A percentile compares a stretch with the other conserved stretches of the same genome.
phyloP scores from a whole-genome alignment of 2,329 filamentous ascomycete genomes.

The Stemphylium beticola region DNA sequence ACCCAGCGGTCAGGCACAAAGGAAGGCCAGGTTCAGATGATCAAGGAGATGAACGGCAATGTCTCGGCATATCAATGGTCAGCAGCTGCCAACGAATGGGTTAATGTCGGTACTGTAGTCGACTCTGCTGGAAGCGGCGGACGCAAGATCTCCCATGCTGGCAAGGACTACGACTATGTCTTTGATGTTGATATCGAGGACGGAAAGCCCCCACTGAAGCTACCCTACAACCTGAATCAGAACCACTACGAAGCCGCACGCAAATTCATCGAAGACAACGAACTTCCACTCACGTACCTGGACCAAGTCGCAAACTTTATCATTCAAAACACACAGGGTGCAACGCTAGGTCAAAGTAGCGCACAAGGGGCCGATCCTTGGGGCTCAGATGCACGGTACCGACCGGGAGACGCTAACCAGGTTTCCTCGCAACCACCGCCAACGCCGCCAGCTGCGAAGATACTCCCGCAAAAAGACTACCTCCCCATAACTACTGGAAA shows the following conservation, averaged over 20 bases:
- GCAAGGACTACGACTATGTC: conserved; percentile 92
- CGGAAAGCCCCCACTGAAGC: conserved; percentile 86
- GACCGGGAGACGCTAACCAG: conserved; percentile 68
- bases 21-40: conserved; percentile 94
- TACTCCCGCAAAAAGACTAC: conserved; percentile 80
- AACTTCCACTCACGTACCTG: conserved; percentile 84
- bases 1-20: conserved; percentile 85
- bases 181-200: conserved; percentile 98
- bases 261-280: conserved; percentile 88
- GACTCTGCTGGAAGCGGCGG: conserved; percentile 84
- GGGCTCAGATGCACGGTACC: conserved; percentile 79
- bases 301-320: conserved; percentile 96
- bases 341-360: conserved; percentile 71
- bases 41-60: conserved; percentile 78
- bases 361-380: conserved; percentile 70
- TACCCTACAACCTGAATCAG: conserved; percentile 91
- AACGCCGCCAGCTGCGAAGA: conserved; percentile 58
- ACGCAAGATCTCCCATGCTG: conserved; percentile 67
- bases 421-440: conserved; percentile 40
- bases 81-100: conserved; percentile 68
- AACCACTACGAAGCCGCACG: conserved; percentile 92
- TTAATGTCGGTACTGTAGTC: conserved; percentile 92
- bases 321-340: conserved; percentile 83
- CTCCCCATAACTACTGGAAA: conserved; percentile 79
- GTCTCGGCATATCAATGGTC: conserved; percentile 93